A percentile compares a stretch with the other conserved stretches of the same genome.
Conservation (phyloP, 805 yeast genomes). For the Suhomyces sp. region DNA sequence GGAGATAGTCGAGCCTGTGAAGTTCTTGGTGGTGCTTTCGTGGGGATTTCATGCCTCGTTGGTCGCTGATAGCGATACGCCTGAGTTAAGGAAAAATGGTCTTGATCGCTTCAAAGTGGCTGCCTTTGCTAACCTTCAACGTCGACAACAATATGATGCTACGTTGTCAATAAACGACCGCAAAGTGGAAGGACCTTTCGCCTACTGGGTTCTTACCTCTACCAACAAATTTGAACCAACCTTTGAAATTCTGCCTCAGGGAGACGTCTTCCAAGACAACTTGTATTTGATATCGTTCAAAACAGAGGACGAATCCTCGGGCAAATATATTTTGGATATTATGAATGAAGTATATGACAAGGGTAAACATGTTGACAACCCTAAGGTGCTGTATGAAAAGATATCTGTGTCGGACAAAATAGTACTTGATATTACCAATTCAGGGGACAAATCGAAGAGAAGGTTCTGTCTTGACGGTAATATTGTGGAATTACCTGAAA, state of each 20-base stretch:
- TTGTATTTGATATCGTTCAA: constrained; percentile 49
- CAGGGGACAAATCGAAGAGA: constrained; percentile 22
- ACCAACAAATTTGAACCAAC: constrained; percentile 56
- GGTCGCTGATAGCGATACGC: constrained; percentile 75
- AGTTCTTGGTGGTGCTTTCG: constrained; percentile 64
- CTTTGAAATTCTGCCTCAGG: constrained; percentile 61
- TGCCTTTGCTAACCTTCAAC: constrained; percentile 50
- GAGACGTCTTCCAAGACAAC: constrained; percentile 40
- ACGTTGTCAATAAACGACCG: constrained; percentile 16
- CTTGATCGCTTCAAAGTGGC: constrained; percentile 67
- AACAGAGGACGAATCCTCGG: constrained; percentile 20
- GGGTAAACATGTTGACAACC: constrained; percentile 53
- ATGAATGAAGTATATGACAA: constrained; percentile 55
- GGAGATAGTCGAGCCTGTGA: constrained; percentile 17
- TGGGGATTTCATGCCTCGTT: constrained; percentile 87
- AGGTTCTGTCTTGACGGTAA: constrained; percentile 71
- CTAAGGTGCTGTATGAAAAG: constrained; percentile 45
- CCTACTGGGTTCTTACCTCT: constrained; percentile 59
- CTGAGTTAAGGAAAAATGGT: constrained; percentile 64
- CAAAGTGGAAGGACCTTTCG: constrained; percentile 40
- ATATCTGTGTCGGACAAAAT: constrained; percentile 29
- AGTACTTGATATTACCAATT: constrained; percentile 12
- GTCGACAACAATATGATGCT: constrained; percentile 54
- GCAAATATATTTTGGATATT: constrained; percentile 46
- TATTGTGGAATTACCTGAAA: constrained; percentile 35